phyloP scores from a whole-genome alignment of 345 rosid genomes.

The Eucalyptus globulus region DNA sequence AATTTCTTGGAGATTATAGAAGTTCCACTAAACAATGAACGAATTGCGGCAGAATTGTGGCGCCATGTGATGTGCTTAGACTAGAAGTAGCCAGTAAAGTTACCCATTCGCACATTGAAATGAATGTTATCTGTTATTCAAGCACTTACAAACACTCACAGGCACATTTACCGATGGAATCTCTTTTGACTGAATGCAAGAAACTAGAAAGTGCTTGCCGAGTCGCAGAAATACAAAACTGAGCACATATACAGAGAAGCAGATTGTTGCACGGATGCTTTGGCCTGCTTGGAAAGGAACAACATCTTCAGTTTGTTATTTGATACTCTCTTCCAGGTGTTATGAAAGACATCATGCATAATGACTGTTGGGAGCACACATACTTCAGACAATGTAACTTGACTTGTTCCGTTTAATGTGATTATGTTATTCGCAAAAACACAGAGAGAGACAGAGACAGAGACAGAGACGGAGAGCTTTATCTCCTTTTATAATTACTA shows the following conservation, averaged over 20 bases:
- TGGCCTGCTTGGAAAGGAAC: background rate
- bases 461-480: too few relatives aligned
- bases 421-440: too few relatives aligned
- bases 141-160: background rate
- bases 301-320: background rate
- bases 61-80: background rate
- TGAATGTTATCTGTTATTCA: background rate
- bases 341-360: accelerated
- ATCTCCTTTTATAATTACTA: accelerated
- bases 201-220: too few relatives aligned
- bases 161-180: background rate
- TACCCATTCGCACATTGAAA: background rate
- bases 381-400: background rate
- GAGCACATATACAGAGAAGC: too few relatives aligned
- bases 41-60: background rate
- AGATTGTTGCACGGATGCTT: too few relatives aligned
- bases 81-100: background rate
- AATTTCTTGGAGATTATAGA: background rate
- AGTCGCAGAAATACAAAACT: accelerated
- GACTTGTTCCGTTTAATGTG: background rate
- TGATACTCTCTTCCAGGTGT: background rate
- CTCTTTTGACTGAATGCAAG: too few relatives aligned
- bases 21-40: background rate
- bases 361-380: too few relatives aligned
- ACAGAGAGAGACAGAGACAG: too few relatives aligned